Evolutionary conservation across 805 yeast species (phyloP), one percentile per base, ranked within the genome.

Genomic region (Myxozyma neglecta): DNA sequence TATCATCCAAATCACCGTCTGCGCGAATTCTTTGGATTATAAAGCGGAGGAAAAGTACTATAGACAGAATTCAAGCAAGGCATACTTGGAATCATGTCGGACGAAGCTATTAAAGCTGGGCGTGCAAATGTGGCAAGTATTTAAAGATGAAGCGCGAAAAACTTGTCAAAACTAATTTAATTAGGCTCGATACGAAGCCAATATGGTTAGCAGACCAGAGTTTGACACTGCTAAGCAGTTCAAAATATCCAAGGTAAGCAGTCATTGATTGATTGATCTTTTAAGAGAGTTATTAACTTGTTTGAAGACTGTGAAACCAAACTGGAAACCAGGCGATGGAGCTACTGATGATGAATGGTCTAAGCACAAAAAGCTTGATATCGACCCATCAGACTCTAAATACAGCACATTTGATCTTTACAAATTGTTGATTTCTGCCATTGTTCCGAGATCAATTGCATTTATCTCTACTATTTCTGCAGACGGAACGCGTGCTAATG

Each of bases 391-490:
- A 59, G 79, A 62, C 0, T 76, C 73, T 44, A 76, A 74, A 29
- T 73, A 85, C 60, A 66, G 64, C 7, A 74, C 80, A 6, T 70
- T 71, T 4, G 77, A 75, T 52, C 83, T 84, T 72, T 85, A 85
- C 73, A 78, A 76, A 61, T 71, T 82, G 36, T 73, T 85, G 35
- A 77, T 77, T n/a, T 75, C 83, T 11, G 86, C 82, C 1, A 68
- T 85, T 16, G 75, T 79, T 0, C 89, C 89, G 1, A 76, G 89
- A 59, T 88, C 88, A 7, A 78, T 85, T 67, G 89, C 83, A 4
- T 80, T 85, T 59, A 72, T 85, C 2, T 80, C 87, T 5, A 78
- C 87, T 0, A 68, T 81, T 1, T 70, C 76, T 34, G 62, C 65
- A 6, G 74, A 76, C 10, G 87, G 87, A 0, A 36, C 44, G 35